Evolutionary conservation across 208 protist genomes (phyloP).

Genomic region (Acanthamoeba lenticulata): DNA sequence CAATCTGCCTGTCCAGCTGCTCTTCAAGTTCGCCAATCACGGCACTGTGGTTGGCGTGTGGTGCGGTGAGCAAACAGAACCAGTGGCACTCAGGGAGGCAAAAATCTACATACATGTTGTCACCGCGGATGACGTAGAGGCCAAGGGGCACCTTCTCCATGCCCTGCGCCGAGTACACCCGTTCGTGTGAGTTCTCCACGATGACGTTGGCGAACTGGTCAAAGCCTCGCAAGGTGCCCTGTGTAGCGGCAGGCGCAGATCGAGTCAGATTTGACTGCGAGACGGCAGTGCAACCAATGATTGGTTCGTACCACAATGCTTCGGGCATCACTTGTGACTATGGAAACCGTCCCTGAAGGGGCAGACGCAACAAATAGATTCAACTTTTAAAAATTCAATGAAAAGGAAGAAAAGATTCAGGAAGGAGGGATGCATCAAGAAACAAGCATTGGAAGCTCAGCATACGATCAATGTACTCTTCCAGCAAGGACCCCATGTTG

Average conservation of each 20-base stretch:
- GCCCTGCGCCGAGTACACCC: slow-evolving; percentile 79
- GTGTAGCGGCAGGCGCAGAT: too few species aligned
- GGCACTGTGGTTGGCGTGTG: background rate
- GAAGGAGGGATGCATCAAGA: background rate
- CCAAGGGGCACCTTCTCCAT: slow-evolving; percentile 83
- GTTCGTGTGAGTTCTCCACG: slow-evolving; percentile 83
- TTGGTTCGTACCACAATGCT: slow-evolving; percentile 51
- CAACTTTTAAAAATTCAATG: background rate
- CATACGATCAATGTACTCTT: slow-evolving; percentile 50
- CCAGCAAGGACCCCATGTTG: slow-evolving; percentile 15
- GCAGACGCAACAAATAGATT: background rate
- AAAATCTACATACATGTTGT: slow-evolving; percentile 83
- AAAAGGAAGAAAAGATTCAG: background rate
- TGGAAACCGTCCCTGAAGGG: slow-evolving; percentile 29
- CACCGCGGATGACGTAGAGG: slow-evolving; percentile 86
- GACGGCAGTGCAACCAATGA: too few species aligned
- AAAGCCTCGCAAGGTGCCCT: slow-evolving; percentile 73
- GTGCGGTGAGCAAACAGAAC: background rate
- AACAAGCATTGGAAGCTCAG: background rate
- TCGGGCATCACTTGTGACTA: slow-evolving; percentile 38
- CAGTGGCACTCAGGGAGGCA: background rate
- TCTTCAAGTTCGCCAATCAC: slow-evolving; percentile 48
- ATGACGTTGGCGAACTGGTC: slow-evolving; percentile 85
- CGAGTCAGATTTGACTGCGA: too few species aligned
- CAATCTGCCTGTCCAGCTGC: slow-evolving; percentile 48